Base-by-base conservation (phyloP, 2,329 filamentous ascomycete genomes). In the Stromatinia cepivora region DNA sequence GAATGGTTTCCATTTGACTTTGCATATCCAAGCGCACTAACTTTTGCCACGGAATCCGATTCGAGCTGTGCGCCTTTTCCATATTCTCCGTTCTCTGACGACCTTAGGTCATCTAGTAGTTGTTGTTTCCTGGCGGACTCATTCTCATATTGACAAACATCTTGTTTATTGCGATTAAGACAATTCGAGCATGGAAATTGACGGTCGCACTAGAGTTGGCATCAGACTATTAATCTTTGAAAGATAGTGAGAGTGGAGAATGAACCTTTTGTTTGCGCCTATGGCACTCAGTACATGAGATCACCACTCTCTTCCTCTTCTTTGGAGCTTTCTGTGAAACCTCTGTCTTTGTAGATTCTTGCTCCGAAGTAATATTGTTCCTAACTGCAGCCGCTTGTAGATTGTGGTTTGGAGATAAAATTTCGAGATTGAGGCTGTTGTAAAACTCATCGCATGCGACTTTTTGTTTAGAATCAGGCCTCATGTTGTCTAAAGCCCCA, bases 281-380 rank as follows among this genome's bases (percentile, higher is more conserved):
- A 77, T 89, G 87, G 73, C 87, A 90, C 76, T 90, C 87, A 15
- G 84, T 87, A 73, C 87, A 90, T 10, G 86, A 88, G 69, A 89
- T 87, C 57, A 89, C 86, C 54, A 87, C 81, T 52, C 87, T 82
- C 74, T 85, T 83, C 72, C 87, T 82, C 78, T 89, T 89, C 69
- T 85, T 70, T n/a, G 75, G 75, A 1, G 73, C 70, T 63, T 74
- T 76, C 22, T 73, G 61, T 6, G 73, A 72, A 64, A 69, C 70
- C 28, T 48, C 59, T 48, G 31, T 28, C 28, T 53, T 52, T 36
- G 39, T 46, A 22, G 42, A 36, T 17, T 68, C 57, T 13, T 42
- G 6, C 17, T 50, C 66, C 17, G 50, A 15, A 25, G 42, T 39
- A n/a, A 28, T 48, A 28, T 63, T 56, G 22, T 52, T 52, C 42